These are phyloP conservation scores for Clitopilus hobsonii DNA, from an alignment of 768 basidiomycete genomes.

Conservation along the genomic window DNA sequence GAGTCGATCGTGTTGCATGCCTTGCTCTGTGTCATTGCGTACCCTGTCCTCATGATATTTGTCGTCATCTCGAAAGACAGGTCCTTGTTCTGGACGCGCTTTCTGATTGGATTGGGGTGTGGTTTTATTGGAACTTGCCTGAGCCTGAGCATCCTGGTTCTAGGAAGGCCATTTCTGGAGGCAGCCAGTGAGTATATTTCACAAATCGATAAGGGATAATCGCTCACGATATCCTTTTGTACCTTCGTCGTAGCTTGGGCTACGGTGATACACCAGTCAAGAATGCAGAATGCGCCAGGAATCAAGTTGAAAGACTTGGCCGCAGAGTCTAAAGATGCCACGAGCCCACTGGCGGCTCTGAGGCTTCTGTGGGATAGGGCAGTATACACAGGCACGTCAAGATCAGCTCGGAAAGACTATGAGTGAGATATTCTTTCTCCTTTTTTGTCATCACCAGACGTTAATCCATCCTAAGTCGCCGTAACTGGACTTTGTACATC, in stretches of 20 bases:
- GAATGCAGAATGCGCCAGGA: constrained; percentile 22
- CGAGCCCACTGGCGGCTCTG: constrained; percentile 23
- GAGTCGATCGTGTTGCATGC: constrained; percentile 22
- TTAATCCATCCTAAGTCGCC: constrained; percentile 17
- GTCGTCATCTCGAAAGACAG: constrained; percentile 21
- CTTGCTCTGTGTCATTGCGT: constrained; percentile 24
- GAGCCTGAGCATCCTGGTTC: constrained; percentile 22
- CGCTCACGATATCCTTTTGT: too few relatives aligned
- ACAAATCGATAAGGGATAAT: too few relatives aligned
- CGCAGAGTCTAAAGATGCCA: constrained; percentile 22
- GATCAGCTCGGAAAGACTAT: constrained; percentile 22
- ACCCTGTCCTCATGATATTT: constrained; percentile 27
- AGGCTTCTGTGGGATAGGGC: constrained; percentile 29
- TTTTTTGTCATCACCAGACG: too few relatives aligned
- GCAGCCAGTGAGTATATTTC: constrained; percentile 28
- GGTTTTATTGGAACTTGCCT: constrained; percentile 26
- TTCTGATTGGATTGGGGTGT: constrained; percentile 30
- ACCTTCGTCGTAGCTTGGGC: constrained; percentile 46
- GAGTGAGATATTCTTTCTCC: constrained; percentile 27
- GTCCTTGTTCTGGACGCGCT: constrained; percentile 35
- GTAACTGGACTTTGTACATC: constrained; percentile 33
- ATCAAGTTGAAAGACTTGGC: constrained; percentile 32
- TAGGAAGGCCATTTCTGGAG: constrained; percentile 27
- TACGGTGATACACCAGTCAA: constrained; percentile 38
- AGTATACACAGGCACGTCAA: constrained; percentile 27